Base-by-base conservation (phyloP, 805 yeast species). In the Yarrowia osloensis region DNA sequence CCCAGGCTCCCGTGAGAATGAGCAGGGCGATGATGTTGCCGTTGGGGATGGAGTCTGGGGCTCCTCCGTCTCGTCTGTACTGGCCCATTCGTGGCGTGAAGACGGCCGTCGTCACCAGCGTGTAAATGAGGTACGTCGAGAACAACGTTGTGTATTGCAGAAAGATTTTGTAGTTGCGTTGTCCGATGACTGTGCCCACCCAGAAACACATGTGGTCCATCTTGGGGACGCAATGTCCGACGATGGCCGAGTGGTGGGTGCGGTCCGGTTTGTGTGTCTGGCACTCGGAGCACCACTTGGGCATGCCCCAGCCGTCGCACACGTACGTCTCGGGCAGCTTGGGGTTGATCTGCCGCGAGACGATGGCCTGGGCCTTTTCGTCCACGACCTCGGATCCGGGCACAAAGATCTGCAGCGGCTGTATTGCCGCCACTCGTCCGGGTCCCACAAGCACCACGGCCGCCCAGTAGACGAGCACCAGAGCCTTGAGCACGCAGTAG, bases 121-220 rank as follows among this genome's bases (percentile, higher is more conserved):
- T 71, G 57, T 85, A 79, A 50, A 78, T 74, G 2, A 74, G 24
- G 29, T 77, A 74, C 33, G 81, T 75, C 71, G 79, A 78, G 5
- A 80, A 66, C 19, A 70, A 65, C 24, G 69, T 47, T 35, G 82
- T 72, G 71, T 82, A 87, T 69, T 84, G 86, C 3, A 87, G 63
- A 72, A 92, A 92, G 31, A 80, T 77, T 61, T 82, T 74, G 74
- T 86, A 85, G 76, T 94, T 93, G 42, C 78, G 75, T 68, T 84
- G 82, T 0, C 97, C 97, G 50, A 93, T 84, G 4, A 86, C 84
- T 0, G 82, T 74, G 0, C 96, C 96, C 0, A 94, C 76, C 88
- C 91, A 91, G 0, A 85, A 73, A 74, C 98, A 93, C 72, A 82
- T 88, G 75, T 93, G 98, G 76, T 93, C 98, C 80, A 90, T 88